Evolutionary conservation across 192 early-diverging fungal genomes (phyloP), one percentile per base, ranked within the genome.

Genomic region (Coemansia sp.): DNA sequence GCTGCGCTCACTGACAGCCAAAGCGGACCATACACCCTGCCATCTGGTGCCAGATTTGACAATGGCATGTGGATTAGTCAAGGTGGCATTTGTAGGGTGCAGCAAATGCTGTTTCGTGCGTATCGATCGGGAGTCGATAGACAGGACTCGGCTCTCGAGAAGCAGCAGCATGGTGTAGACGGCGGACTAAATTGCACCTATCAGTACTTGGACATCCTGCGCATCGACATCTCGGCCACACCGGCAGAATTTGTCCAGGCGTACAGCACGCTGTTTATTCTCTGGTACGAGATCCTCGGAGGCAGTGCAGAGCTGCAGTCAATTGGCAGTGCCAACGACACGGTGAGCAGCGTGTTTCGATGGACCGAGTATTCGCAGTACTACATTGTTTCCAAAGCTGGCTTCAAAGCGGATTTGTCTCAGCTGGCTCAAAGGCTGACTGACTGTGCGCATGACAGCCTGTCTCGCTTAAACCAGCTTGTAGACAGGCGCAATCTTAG

Each of bases 361-460:
- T 80, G 76, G 76, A 74, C 62, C 11, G 64, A 72, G 11, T 80
- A 74, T 44, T 18, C 61, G 14, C 76, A 70, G 58, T 54, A 58
- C 8, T 70, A 48, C 11, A 41, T 80, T 37, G 24, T 35, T 10
- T 14, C 38, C 19, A 37, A 10, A 17, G 14, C 41, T 3, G 29
- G 57, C n/a, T 68, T 62, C 22, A 55, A 59, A 21, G 8, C 62
- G 3, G 66, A n/a, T 3, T 33, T 74, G 43, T 46, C 44, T 5
- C 61, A 36, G 55, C 19, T 74, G 18, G 60, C 62, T 18, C 24
- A 40, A n/a, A 34, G 29, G 17, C 48, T 67, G 24, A 46, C 65
- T 12, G 44, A 11, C 9, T 57, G 56, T 32, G 54, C 39, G 3
- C 56, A 34, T 15, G 58, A 56, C 17, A 41, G 42, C 12, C 24